Evolutionary conservation across 2,329 filamentous ascomycete species (phyloP), one percentile per base, ranked within the genome.

Genomic region (Aureobasidium leucospermi): DNA sequence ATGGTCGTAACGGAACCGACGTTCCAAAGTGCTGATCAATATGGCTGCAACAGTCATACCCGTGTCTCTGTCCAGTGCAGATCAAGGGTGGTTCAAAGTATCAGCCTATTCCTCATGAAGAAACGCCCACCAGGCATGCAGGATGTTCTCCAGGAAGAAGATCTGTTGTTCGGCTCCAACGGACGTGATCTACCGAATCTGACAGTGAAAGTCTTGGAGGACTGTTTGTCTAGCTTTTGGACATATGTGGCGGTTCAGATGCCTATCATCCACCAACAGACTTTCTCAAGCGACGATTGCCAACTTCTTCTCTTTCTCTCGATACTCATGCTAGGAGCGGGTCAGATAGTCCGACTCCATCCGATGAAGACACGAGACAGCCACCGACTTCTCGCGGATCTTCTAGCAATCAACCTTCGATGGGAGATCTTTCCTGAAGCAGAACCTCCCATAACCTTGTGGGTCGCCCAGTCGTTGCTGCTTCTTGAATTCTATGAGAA

Each of bases 361-460:
- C 88, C 89, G 0, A 81, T 84, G 34, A 82, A 86, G 55, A 78
- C 87, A 2, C 89, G 87, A 5, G 83, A 87, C 67, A 83, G 85
- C n/a, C 89, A 89, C 28, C 85, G 88, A 1, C 83, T 90, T 61
- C 77, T 96, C 19, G 90, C 91, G 23, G 92, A 92, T 70, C 93
- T 96, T 65, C 75, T 97, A 42, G 90, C 89, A 0, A 93, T 88
- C 85, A 88, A 96, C 73, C 75, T 96, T 23, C 83, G 93, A 58
- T 96, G 92, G 90, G 89, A 95, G 70, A 89, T 96, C 45, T 96
- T 96, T 68, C 93, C 91, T 79, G 87, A 96, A 69, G 96, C 93
- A 73, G 82, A 89, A 19, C 90, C 93, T 3, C 93, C 93, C 0
- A 91, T 92, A 10, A 94, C 95, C 72, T 76, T 97, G 5, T 96